Base-by-base conservation (phyloP, 495 filamentous ascomycete species). In the Talaromyces stipitatus region DNA sequence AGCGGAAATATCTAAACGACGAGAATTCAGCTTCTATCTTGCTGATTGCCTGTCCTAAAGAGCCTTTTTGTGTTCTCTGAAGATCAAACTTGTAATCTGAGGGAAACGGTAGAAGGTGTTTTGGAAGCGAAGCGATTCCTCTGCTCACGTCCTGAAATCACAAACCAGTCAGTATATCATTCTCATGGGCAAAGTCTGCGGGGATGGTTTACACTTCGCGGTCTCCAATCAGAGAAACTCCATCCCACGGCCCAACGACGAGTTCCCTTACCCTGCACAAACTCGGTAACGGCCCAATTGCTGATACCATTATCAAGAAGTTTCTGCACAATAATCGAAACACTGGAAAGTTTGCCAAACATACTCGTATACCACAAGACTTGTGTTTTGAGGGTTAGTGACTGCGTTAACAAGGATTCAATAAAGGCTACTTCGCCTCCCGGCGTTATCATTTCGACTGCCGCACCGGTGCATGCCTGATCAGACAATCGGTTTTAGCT, bases 331-430 rank as follows among this genome's bases (percentile, higher is more conserved):
- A 97, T 67, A 0, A 69, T 57, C 2, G 83, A 76, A 4, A 95
- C 72, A 56, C 88, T 94, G 29, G 80, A 83, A 26, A 89, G 72
- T 60, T 94, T 95, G 0, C 94, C 94, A 0, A 97, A 74, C 90
- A 98, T 95, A 24, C 83, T 84, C 2, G 89, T 95, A 66, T 92
- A 97, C 94, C 94, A 97, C 50, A 82, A 82, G 8, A 92, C 80
- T 18, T 75, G 69, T 0, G 81, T 78, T 33, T 72, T 65, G 6
- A 92, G 70, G 0, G 66, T 61, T 10, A 88, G 68, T 33, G 87
- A 91, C 63, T 96, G 88, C 4, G 83, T 75, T 38, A 97, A 75
- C 66, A 97, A 87, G 18, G 84, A 79, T 1, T 77, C 71, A 0
- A 92, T 83, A 60, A 97, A 96, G 7, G 81, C 83, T 3, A 92